These are phyloP conservation scores for Fusarium staphyleae DNA, from an alignment of 2,329 filamentous ascomycete genomes.

Conservation along the genomic window DNA sequence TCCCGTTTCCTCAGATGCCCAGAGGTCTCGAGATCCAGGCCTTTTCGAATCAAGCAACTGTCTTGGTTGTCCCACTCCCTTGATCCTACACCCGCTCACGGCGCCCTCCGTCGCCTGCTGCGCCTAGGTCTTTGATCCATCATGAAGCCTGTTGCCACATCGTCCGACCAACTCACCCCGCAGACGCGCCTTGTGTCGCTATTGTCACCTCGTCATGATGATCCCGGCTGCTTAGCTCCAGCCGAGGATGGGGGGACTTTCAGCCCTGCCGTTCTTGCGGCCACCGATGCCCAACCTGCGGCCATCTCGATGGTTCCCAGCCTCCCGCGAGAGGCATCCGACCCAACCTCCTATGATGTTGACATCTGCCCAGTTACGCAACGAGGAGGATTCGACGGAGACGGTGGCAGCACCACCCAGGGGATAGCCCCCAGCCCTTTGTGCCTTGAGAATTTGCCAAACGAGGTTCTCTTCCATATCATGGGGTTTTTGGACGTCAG, in stretches of 20 bases:
- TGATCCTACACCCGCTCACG: constrained; percentile 23
- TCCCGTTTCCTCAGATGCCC: constrained; percentile 16
- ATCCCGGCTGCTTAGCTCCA: constrained; percentile 22
- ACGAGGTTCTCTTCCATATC: constrained; percentile 64
- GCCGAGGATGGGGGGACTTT: constrained; percentile 22
- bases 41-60: constrained; percentile 4
- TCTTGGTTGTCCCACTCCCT: constrained; percentile 25
- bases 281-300: constrained; percentile 44
- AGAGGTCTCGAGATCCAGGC: constrained; percentile 9
- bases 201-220: constrained; percentile 23
- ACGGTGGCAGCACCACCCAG: background rate
- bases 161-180: constrained; percentile 45
- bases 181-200: constrained; percentile 46
- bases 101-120: constrained; percentile 26
- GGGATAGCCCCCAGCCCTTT: constrained; percentile 7
- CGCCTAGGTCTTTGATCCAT: constrained; percentile 27
- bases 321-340: constrained; percentile 16
- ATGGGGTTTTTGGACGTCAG: constrained; percentile 63
- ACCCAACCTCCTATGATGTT: constrained; percentile 8
- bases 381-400: background rate
- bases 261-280: constrained; percentile 33
- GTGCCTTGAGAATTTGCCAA: constrained; percentile 56
- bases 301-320: constrained; percentile 15
- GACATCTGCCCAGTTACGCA: constrained; percentile 3
- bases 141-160: constrained; percentile 41